Conservation (phyloP, 2,329 filamentous ascomycete species). For the Fusarium cicatricum region DNA sequence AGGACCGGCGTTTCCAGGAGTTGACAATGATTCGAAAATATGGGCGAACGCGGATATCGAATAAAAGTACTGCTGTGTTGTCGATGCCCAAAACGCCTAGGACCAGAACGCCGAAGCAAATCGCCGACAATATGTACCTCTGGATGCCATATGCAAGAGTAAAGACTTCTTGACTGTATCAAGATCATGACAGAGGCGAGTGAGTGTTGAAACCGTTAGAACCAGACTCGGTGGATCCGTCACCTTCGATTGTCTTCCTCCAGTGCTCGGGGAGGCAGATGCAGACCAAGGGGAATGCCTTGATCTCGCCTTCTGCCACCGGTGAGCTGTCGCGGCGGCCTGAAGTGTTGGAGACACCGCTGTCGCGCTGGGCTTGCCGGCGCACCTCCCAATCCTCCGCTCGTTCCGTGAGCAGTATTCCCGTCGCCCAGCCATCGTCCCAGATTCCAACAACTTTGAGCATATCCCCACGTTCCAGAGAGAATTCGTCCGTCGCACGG, state of each 20-base stretch:
- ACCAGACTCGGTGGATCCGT: slow-evolving; percentile 72
- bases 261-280: slow-evolving; percentile 96
- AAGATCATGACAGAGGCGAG: slow-evolving; percentile 40
- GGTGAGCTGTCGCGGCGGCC: slow-evolving; percentile 69
- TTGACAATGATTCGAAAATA: slow-evolving; percentile 11
- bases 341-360: slow-evolving; percentile 87
- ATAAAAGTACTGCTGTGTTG: slow-evolving; percentile 14
- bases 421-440: slow-evolving; percentile 99
- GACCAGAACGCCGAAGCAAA: slow-evolving; percentile 51
- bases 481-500: slow-evolving; percentile 90
- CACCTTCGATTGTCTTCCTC: slow-evolving; percentile 95
- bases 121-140: slow-evolving; percentile 39
- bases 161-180: slow-evolving; percentile 36
- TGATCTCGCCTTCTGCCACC: slow-evolving; percentile 79
- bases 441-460: slow-evolving; percentile 97
- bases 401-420: slow-evolving; percentile 80
- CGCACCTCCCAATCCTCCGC: slow-evolving; percentile 89
- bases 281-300: slow-evolving; percentile 96
- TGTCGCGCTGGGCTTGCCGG: slow-evolving; percentile 83
- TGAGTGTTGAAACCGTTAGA: slow-evolving; percentile 51
- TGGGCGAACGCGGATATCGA: slow-evolving; percentile 17
- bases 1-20: slow-evolving; percentile 6
- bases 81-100: slow-evolving; percentile 28
- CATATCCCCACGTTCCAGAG: slow-evolving; percentile 95
- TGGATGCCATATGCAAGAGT: slow-evolving; percentile 40